Conservation (phyloP, 2,329 filamentous ascomycete species). For the Calonectria pseudoreteaudii region DNA sequence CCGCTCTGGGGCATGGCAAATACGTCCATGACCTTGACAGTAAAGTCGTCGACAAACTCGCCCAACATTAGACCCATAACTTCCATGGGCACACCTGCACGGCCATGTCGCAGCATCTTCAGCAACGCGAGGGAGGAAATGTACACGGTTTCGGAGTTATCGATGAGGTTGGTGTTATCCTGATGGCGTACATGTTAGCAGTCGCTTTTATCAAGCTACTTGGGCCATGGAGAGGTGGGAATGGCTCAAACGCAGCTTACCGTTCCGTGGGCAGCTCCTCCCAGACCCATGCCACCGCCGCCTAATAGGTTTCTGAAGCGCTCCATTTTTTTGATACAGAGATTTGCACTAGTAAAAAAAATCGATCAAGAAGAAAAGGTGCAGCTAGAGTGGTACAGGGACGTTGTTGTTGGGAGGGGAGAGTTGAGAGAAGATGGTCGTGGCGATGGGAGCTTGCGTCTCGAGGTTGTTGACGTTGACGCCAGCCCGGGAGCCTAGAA, state of each 20-base stretch:
- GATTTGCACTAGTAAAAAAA: constrained; percentile 17
- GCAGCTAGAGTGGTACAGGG: constrained; percentile 4
- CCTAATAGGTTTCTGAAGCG: constrained; percentile 90
- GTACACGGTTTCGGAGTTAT: constrained; percentile 99
- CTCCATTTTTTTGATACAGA: constrained; percentile 73
- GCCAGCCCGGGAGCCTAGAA: constrained; percentile 50
- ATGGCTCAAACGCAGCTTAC: constrained; percentile 45
- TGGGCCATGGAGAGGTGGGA: constrained; percentile 20
- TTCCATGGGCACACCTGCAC: constrained; percentile 98
- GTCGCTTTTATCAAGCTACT: background rate
- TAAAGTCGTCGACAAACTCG: constrained; percentile 99
- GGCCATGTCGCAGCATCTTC: constrained; percentile 98
- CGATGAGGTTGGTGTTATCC: constrained; percentile 93
- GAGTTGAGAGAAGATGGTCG: constrained; percentile 32
- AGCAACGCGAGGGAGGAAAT: constrained; percentile 96
- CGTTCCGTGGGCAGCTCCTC: constrained; percentile 57
- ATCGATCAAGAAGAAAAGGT: background rate
- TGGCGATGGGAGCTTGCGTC: constrained; percentile 40
- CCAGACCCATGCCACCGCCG: constrained; percentile 77
- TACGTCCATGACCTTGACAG: constrained; percentile 96
- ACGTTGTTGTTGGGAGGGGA: constrained; percentile 26
- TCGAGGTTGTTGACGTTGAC: constrained; percentile 47
- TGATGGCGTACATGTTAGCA: constrained; percentile 51
- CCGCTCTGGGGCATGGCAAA: constrained; percentile 99
- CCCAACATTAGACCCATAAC: constrained; percentile 99